Percentiles rank a stretch among this genome's conserved stretches.
Evolutionary conservation across 2,329 filamentous ascomycete genomes (phyloP).

Genomic region (Nigrospora sphaerica): DNA sequence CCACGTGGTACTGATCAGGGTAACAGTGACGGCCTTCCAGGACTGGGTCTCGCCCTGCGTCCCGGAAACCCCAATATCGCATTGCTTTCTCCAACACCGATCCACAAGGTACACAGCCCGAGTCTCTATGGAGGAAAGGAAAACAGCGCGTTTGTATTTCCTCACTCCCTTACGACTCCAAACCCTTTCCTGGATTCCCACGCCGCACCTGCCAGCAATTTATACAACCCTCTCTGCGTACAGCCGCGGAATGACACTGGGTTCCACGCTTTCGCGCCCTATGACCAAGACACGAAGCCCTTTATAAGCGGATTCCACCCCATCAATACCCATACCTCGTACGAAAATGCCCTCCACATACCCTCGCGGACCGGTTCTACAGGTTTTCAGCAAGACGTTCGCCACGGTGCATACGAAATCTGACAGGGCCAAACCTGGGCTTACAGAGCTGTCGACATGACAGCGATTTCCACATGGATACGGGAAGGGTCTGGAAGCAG

Average conservation of each 20-base stretch:
- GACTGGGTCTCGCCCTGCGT: constrained; percentile 24
- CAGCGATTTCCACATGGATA: no score
- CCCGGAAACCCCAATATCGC: constrained; percentile 29
- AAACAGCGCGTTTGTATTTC: constrained; percentile 18
- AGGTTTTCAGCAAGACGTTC: constrained; percentile 6
- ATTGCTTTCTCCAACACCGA: constrained; percentile 18
- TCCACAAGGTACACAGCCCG: constrained; percentile 16
- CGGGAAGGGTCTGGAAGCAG: no score
- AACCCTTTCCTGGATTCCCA: constrained; percentile 20
- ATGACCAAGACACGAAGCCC: constrained; percentile 19
- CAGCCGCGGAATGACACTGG: constrained; percentile 20
- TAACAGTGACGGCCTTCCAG: constrained; percentile 22
- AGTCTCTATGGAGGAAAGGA: constrained; percentile 21
- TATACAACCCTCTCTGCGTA: constrained; percentile 25
- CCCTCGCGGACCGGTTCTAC: constrained; percentile 8
- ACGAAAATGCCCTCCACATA: constrained; percentile 7
- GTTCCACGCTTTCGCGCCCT: constrained; percentile 16
- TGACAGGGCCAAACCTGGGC: no score
- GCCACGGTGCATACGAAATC: no score
- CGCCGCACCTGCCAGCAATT: constrained; percentile 14
- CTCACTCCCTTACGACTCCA: constrained; percentile 12
- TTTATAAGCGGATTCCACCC: constrained; percentile 16
- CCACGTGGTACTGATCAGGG: neutral
- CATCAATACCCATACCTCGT: constrained; percentile 11
- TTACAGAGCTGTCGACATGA: no score